Percentiles rank a stretch among this genome's conserved stretches.
Conservation (phyloP, 2,329 filamentous ascomycete species). For the Aspergillus vadensis region DNA sequence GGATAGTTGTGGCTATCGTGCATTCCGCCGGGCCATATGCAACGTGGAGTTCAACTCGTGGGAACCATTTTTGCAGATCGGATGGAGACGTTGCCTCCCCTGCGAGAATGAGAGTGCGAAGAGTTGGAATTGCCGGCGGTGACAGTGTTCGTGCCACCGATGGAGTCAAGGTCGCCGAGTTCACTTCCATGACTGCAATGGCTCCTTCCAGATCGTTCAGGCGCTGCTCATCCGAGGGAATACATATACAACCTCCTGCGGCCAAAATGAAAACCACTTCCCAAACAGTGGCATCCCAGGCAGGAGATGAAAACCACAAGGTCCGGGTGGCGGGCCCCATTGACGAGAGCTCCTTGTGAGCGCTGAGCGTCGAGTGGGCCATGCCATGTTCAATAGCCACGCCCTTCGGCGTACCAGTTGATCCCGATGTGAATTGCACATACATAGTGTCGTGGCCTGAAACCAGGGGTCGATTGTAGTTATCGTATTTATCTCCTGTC, state of each 20-base stretch:
- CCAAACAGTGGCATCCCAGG: neutral
- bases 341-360: neutral
- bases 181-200: neutral
- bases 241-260: neutral
- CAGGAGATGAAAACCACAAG: neutral
- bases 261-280: neutral
- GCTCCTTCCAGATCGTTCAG: neutral
- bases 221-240: neutral
- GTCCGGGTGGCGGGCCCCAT: neutral
- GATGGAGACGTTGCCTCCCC: neutral
- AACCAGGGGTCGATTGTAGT: too few relatives aligned
- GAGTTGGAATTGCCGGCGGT: neutral
- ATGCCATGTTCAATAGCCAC: neutral
- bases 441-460: neutral
- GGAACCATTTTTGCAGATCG: neutral
- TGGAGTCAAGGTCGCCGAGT: neutral
- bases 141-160: neutral
- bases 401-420: neutral
- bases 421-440: neutral
- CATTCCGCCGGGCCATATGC: neutral
- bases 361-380: too few relatives aligned
- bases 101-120: neutral
- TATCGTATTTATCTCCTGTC: too few relatives aligned
- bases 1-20: neutral
- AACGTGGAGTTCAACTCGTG: neutral